These are phyloP conservation scores for Friedmanniomyces endolithicus DNA, from an alignment of 495 filamentous ascomycete genomes.

Conservation along the genomic window DNA sequence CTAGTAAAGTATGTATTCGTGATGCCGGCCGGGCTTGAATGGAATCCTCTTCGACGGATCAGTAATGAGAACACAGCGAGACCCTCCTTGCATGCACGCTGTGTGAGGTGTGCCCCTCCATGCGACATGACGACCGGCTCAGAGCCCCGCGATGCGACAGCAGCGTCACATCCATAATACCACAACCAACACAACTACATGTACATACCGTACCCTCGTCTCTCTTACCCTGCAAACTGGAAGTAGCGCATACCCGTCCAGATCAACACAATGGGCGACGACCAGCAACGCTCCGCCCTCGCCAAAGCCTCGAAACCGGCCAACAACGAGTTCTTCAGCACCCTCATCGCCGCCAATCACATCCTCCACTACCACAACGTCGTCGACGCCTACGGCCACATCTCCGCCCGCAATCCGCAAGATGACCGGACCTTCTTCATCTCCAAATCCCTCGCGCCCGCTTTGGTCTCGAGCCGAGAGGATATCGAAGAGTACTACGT, in stretches of 20 bases:
- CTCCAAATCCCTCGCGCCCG: slow-evolving; percentile 24
- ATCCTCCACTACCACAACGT: slow-evolving; percentile 35
- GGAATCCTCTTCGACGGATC: too few species aligned
- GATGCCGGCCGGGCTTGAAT: too few species aligned
- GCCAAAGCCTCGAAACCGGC: slow-evolving; percentile 14
- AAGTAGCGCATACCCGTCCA: too few species aligned
- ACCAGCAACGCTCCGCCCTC: slow-evolving; percentile 10
- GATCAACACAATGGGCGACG: slow-evolving; percentile 3
- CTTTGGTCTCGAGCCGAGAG: slow-evolving; percentile 23
- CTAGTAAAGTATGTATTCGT: too few species aligned
- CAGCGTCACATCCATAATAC: neutral
- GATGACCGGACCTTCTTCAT: slow-evolving; percentile 28
- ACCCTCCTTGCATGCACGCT: neutral
- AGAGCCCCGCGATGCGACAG: neutral
- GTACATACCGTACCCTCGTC: neutral
- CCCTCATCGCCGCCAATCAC: slow-evolving; percentile 33
- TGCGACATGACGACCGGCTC: neutral
- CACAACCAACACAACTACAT: neutral
- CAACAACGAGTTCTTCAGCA: slow-evolving; percentile 26
- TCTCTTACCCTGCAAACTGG: too few species aligned
- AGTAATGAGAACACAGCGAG: too few species aligned
- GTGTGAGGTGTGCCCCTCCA: neutral
- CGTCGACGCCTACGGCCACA: slow-evolving; percentile 38
- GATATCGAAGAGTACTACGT: slow-evolving; percentile 29
- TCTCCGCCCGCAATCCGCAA: slow-evolving; percentile 29